A percentile compares a stretch with the other conserved stretches of the same genome.
These are phyloP conservation scores for Teunomyces gatunensis DNA, from an alignment of 805 yeast species.

Conservation along the genomic window DNA sequence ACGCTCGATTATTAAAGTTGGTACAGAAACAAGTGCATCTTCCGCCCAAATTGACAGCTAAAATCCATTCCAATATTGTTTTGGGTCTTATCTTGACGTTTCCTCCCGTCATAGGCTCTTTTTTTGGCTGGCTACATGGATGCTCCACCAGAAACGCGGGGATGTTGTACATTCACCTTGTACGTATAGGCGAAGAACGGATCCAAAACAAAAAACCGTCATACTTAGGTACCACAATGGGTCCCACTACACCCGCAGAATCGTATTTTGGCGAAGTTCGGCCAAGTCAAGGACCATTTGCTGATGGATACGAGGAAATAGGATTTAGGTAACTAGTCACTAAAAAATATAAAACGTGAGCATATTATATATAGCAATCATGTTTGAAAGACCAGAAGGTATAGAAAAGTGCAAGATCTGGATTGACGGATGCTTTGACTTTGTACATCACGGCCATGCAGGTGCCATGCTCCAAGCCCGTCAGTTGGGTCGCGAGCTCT, in stretches of 20 bases:
- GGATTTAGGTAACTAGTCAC: neutral
- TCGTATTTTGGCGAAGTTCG: neutral
- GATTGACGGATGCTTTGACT: conserved; percentile 98
- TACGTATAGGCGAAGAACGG: conserved; percentile 13
- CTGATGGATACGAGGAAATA: neutral
- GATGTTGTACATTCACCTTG: conserved; percentile 47
- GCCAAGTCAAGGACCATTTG: neutral
- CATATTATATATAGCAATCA: conserved; percentile 6
- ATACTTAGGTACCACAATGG: conserved; percentile 3
- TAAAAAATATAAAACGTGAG: neutral
- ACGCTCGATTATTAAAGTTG: conserved; percentile 59
- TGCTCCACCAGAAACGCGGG: conserved; percentile 92
- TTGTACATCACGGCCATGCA: conserved; percentile 95
- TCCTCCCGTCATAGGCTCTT: conserved; percentile 76
- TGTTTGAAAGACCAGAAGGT: conserved; percentile 43
- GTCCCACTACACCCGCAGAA: neutral
- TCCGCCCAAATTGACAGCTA: conserved; percentile 58
- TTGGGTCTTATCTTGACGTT: conserved; percentile 73
- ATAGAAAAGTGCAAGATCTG: conserved; percentile 61
- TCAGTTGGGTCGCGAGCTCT: conserved; percentile 69
- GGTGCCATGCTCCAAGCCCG: conserved; percentile 96
- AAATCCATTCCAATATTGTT: conserved; percentile 72
- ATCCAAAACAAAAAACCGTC: conserved; percentile 8
- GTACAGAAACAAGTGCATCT: conserved; percentile 58
- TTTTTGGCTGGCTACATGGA: conserved; percentile 77